Percentiles rank a stretch among this genome's conserved stretches.
Evolutionary conservation across 2,329 filamentous ascomycete species (phyloP).

Genomic region (Fusarium sublunatum): DNA sequence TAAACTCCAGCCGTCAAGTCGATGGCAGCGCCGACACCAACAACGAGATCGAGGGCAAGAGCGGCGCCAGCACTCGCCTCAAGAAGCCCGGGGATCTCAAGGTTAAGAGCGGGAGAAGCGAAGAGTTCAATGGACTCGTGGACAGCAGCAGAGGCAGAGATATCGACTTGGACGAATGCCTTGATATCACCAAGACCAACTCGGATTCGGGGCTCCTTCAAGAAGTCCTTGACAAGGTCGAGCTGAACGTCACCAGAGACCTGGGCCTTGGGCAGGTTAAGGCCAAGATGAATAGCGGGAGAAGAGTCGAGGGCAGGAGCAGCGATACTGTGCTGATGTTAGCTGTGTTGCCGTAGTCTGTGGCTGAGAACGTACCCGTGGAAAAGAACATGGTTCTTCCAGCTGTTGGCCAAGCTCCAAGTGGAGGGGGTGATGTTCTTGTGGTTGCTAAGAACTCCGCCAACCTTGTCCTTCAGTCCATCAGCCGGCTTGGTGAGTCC

Average conservation of each 20-base stretch:
- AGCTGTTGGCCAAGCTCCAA: constrained; percentile 30
- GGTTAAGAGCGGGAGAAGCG: constrained; percentile 50
- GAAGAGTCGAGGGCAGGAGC: constrained; percentile 30
- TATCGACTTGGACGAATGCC: constrained; percentile 62
- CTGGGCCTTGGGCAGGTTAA: constrained; percentile 50
- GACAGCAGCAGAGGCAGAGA: constrained; percentile 57
- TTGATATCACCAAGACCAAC: constrained; percentile 63
- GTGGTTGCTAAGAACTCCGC: background rate
- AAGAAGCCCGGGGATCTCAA: constrained; percentile 56
- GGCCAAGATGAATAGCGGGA: constrained; percentile 38
- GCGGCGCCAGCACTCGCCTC: constrained; percentile 56
- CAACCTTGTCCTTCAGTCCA: background rate
- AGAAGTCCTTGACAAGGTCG: constrained; percentile 55
- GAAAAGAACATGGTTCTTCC: constrained; percentile 33
- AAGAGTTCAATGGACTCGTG: constrained; percentile 64
- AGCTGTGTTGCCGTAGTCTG: background rate
- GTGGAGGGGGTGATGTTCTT: background rate
- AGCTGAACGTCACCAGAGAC: constrained; percentile 61
- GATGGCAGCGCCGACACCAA: constrained; percentile 60
- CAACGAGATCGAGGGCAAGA: constrained; percentile 63
- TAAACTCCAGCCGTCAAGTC: constrained; percentile 61
- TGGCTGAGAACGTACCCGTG: constrained; percentile 7
- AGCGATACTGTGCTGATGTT: constrained; percentile 17
- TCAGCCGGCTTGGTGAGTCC: no score
- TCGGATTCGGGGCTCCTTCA: constrained; percentile 54